Evolutionary conservation across 1,284 basidiomycete genomes (phyloP), one percentile per base, ranked within the genome.

Genomic region (Trametes sp.): DNA sequence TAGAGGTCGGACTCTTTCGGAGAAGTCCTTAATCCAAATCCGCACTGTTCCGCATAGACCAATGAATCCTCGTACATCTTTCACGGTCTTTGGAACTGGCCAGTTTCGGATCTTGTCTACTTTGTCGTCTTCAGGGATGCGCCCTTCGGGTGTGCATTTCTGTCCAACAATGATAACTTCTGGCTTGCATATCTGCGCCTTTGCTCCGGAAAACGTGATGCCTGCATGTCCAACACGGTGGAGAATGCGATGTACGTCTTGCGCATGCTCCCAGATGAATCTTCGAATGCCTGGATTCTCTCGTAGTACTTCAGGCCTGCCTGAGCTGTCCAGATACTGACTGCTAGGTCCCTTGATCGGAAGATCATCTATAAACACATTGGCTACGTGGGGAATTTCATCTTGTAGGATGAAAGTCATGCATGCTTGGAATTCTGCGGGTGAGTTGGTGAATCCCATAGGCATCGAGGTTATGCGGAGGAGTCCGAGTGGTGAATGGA

Each of bases 251-350:
- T 78, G 71, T 1, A 78, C 36, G 41, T 72, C 70, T 2, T 70
- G 33, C 6, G 62, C 48, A 50, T 72, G 69, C 49, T 74, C 71
- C 70, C 69, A 78, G 3, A 78, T 60, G 54, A 77, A 78, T 0
- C 70, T 50, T 0, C 70, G 54, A n/a, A 79, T 77, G 0, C 72
- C 70, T 0, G 70, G 58, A 23, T 51, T 51, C 10, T 23, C 2
- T 42, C 14, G 38, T 42, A 42, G 41, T 11, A 44, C 41, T 13
- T 44, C n/a, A 23, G 41, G 41, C 23, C 4, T 21, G 4, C 41
- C 21, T 13, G 41, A 44, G 21, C 38, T 41, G 38, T 41, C 38
- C 14, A 41, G 38, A 16, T 41, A 41, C 38, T 21, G 41, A 44
- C n/a, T 21, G 41, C 13, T n/a, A 21, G 38, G 41, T 21, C 41